Base-by-base conservation (phyloP, 768 basidiomycete species). In the Lactarius sp. region DNA sequence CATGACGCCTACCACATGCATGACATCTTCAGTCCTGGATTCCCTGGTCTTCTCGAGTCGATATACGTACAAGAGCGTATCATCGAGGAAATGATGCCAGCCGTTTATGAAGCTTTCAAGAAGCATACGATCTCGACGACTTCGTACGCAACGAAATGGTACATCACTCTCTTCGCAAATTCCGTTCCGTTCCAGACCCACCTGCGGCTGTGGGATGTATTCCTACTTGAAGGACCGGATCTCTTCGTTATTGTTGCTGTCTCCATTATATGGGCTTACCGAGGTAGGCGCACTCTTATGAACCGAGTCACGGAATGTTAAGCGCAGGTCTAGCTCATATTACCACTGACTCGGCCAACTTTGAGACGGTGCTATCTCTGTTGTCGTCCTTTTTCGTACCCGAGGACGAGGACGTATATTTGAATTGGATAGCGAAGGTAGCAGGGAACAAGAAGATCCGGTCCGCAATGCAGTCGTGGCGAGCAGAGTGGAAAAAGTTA, bases 91-190 rank as follows among this genome's bases (percentile, higher is more conserved):
- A 83, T 90, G 79, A 88, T 98, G 87, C 97, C 97, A 0, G 86
- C 83, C 33, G 92, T 98, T 33, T 95, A 90, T 70, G 79, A 78
- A 20, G 86, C 91, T 20, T 94, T 98, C 76, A 84, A 86, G 77
- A 87, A 84, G 69, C 88, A 98, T 69, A 88, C 84, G 83, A 89
- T 99, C 62, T 90, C 90, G 8, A 94, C 93, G 13, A 95, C 94
- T 34, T 85, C 92, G 20, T 99, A 96, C 76, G 94, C 94, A 33
- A 98, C 96, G 2, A 98, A 98, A 75, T 98, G 97, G 97, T 99
- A 98, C 73, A 98, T 99, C 74, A 98, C 97, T 2, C 79, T 98
- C 14, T 99, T 98, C 71, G 86, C 94, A 55, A 97, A 96, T 72
- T 91, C 92, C 0, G 88, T 99, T 49, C 94, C 96, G 27, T 98